Evolutionary conservation across 441 rosid genomes (phyloP), one percentile per base, ranked within the genome.

Genomic region (Breynia disticha): DNA sequence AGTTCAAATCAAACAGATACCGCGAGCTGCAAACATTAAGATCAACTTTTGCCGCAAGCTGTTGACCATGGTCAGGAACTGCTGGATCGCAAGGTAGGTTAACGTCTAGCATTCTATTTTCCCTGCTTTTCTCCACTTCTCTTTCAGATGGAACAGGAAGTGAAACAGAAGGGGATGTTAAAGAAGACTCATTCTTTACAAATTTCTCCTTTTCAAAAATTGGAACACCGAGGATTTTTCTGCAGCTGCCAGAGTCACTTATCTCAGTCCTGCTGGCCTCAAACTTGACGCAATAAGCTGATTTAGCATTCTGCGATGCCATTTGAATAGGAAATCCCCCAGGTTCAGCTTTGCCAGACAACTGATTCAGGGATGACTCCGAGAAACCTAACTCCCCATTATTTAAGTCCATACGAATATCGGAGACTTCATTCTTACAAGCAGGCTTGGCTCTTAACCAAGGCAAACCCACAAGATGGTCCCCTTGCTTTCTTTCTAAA

Each of bases 81-180:
- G 71, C 65, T 41, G 62, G 64, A 65, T 82, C 94, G 67, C 76
- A 86, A 41, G 98, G 98, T 68, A 82, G 64, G 77, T 88, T 91
- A 57, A 86, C 88, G 72, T 91, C 95, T 50, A 86, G 63, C 37
- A 71, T 44, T 67, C 69, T 66, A 55, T 37, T 63, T 67, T 66
- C 78, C 67, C 61, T 65, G 49, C 56, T 71, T 61, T 69, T 71
- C 63, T 67, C 86, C 5, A 60, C 61, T 70, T 62, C 67, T 47
- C 42, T 68, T 61, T 61, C 79, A 19, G 66, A 71, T 45, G 59
- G 71, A 19, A 43, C 76, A 69, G 72, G 62, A 50, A 58, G 56
- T 35, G 59, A 63, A 39, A 52, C 69, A 52, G 74, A 59, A 7
- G 74, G 56, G 39, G 86, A 66, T 57, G 56, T 59, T 59, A 66